phyloP scores from a whole-genome alignment of 345 rosid genomes.

The Arabis alpina region DNA sequence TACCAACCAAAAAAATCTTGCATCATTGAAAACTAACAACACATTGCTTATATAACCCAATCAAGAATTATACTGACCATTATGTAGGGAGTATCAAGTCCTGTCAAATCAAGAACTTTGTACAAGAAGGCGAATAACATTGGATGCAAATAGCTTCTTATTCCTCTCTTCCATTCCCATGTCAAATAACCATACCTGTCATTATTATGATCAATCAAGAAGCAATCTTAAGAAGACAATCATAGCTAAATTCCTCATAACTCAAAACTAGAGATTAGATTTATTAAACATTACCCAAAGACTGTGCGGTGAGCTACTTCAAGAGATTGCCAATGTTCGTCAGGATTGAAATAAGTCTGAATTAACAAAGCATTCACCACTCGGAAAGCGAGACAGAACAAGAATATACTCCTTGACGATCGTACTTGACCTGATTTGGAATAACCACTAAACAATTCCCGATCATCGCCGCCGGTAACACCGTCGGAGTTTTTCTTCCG shows the following conservation, averaged over 20 bases:
- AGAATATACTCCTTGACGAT: conserved; percentile 50
- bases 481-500: conserved; percentile 33
- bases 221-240: not conserved
- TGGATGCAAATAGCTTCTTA: conserved; percentile 92
- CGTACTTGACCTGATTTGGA: conserved; percentile 10
- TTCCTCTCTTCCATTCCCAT: conserved; percentile 93
- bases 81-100: conserved; percentile 71
- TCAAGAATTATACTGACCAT: conserved; percentile 55
- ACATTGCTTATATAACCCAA: not conserved
- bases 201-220: conserved; percentile 17
- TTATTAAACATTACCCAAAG: conserved; percentile 65
- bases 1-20: not conserved
- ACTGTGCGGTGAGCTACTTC: conserved; percentile 78
- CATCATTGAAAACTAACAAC: not conserved
- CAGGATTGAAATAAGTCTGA: conserved; percentile 89
- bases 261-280: no score
- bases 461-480: not conserved
- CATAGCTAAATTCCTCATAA: no score
- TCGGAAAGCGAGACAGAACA: conserved; percentile 62
- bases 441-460: not conserved
- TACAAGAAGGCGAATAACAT: conserved; percentile 72
- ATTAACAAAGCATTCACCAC: conserved; percentile 66
- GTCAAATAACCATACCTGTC: conserved; percentile 90
- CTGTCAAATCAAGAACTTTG: conserved; percentile 63
- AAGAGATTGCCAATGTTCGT: conserved; percentile 94